Base-by-base conservation (phyloP, 768 basidiomycete species). In the Boletus coccyginus region DNA sequence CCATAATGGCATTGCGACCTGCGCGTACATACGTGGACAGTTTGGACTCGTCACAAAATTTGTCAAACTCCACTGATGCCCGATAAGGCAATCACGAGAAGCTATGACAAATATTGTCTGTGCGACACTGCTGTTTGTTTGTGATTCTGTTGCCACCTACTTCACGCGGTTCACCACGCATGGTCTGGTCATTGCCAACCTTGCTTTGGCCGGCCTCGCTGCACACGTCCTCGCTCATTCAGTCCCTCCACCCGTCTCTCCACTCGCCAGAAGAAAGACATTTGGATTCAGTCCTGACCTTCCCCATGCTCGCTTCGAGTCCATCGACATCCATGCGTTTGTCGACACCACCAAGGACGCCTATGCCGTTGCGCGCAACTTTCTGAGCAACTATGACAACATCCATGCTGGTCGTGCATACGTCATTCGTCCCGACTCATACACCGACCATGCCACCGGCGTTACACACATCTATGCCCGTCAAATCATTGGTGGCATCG, bases 401-500 rank as follows among this genome's bases (percentile, higher is more conserved):
- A 65, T 70, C 17, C 73, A 70, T 10, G 62, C 71, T 32, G 73
- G 70, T 50, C 60, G 68, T 21, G 65, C 75, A 0, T 88, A 82
- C 68, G 75, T 76, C 67, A 81, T 94, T 61, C 84, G 92, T 55
- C 75, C 83, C 56, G 90, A 92, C 74, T 92, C 89, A 11, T 94
- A 95, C 73, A 92, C 90, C 47, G 94, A 98, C 74, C 73, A 76
- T 56, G 83, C 81, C 60, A 93, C 90, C 7, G 89, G 89, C 19
- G 80, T 97, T 53, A 88, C 91, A 43, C 93, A 97, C 72, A 79
- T 93, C 62, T 95, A 94, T 70, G 85, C 88, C 59, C 82, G 87
- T 62, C 94, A 98, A 75, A 62, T 90, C 53, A 74, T 94, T 63
- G 85, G 88, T 54, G 93, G 92, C 19, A 75, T 95, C 41, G 92